Evolutionary conservation across 768 basidiomycete species (phyloP).

Genomic region (Boletus reticuloceps): DNA sequence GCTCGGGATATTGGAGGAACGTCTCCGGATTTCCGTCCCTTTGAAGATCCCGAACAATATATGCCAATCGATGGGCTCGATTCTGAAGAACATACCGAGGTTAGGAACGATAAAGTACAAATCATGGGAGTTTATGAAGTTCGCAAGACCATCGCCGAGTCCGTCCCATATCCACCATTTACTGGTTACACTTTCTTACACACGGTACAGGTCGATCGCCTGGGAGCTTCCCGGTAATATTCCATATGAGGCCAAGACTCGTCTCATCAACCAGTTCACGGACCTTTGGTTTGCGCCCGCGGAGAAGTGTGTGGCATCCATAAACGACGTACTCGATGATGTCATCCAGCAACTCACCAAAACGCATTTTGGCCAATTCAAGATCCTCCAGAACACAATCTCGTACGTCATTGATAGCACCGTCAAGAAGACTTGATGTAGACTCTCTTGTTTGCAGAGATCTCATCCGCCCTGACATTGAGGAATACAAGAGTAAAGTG

Average conservation of each 20-base stretch:
- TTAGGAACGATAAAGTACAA: background rate
- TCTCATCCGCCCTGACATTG: conserved; percentile 28
- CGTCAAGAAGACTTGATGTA: background rate
- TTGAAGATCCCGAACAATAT: conserved; percentile 13
- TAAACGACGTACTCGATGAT: conserved; percentile 32
- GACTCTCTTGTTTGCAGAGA: conserved; percentile 19
- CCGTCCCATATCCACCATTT: conserved; percentile 1
- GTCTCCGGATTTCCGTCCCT: conserved; percentile 42
- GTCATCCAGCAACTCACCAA: conserved; percentile 29
- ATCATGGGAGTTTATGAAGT: conserved; percentile 35
- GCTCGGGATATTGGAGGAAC: conserved; percentile 36
- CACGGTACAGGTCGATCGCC: conserved; percentile 31
- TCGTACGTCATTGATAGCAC: conserved; percentile 27
- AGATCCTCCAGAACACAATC: conserved; percentile 32
- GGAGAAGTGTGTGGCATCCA: conserved; percentile 31
- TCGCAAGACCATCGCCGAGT: conserved; percentile 35
- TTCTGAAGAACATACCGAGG: background rate
- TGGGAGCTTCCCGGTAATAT: conserved; percentile 45
- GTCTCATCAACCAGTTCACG: conserved; percentile 36
- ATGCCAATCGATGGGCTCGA: conserved; percentile 10
- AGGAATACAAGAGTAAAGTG: conserved; percentile 25
- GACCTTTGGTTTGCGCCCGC: conserved; percentile 38
- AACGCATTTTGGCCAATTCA: conserved; percentile 41
- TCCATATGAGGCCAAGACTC: conserved; percentile 39
- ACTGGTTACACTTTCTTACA: background rate